Evolutionary conservation across 768 basidiomycete species (phyloP), one percentile per base, ranked within the genome.

Genomic region (Tylopilus cervinicoccineus): DNA sequence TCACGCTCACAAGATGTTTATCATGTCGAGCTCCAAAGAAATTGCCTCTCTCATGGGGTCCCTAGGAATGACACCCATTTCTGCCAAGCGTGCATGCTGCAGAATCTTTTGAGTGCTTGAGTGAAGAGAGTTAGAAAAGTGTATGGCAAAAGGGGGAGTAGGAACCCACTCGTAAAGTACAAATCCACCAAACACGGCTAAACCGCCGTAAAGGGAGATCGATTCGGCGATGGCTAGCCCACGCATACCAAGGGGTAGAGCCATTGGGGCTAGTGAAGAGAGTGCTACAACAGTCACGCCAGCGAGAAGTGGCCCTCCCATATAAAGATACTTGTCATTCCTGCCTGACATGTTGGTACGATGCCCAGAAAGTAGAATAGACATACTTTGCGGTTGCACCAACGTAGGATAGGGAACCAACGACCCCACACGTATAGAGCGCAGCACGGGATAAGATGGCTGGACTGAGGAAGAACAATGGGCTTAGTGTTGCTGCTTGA

Each of bases 261-360:
- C 80, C 83, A 94, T 84, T 0, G 92, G 92, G 10, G 92, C 92
- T 36, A 95, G 70, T n/a, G 84, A 85, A 60, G 84, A 83, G 26
- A 92, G 76, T 20, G 91, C 88, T 17, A 94, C 88, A 17, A 93
- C 89, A 13, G 88, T 88, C 11, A 95, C 80, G 48, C 92, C 92
- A 14, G 90, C 92, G 24, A 95, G 76, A 37, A 94, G 80, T 5
- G 91, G 90, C 9, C 88, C 91, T 26, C 91, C 92, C 70, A 90
- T 78, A 64, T 88, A 84, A 31, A 94, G 70, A 63, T 88, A 94
- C 62, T 82, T 85, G 68, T 93, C 91, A 58, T 81, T 88, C 51
- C 79, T 79, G 50, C 24, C 39, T 32, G 37, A 39, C 13, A 34
- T 27, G 43, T 49, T 39, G 53, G 45, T 31, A 12, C 14, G 12